Conservation (phyloP, 768 basidiomycete genomes). For the Rhizopogon rudus region DNA sequence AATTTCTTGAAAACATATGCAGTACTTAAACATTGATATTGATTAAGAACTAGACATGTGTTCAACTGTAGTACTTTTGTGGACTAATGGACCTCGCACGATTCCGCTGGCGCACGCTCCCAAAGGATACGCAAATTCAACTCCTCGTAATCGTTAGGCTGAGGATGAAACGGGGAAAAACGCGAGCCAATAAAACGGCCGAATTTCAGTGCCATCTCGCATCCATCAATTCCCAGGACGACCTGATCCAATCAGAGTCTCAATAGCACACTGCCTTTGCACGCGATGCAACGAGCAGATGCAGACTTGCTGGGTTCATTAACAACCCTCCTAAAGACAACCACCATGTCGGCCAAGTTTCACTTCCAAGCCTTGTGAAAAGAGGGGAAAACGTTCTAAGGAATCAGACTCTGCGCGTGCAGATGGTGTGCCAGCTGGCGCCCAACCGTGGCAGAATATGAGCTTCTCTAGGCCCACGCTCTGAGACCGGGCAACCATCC, state of each 20-base stretch:
- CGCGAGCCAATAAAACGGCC: neutral
- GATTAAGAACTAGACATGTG: too few species aligned
- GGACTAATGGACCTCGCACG: too few species aligned
- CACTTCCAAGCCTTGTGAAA: neutral
- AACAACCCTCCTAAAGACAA: neutral
- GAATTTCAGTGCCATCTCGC: neutral
- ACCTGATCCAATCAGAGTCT: conserved; percentile 17
- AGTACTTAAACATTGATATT: too few species aligned
- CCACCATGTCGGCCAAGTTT: neutral
- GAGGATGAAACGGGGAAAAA: too few species aligned
- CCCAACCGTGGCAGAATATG: conserved; percentile 29
- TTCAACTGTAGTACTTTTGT: too few species aligned
- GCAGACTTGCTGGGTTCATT: conserved; percentile 10
- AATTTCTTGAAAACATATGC: too few species aligned
- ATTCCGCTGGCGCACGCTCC: too few species aligned
- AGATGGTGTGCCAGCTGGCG: conserved; percentile 12
- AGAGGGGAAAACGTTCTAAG: neutral
- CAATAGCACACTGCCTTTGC: conserved; percentile 24
- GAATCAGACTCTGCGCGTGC: conserved; percentile 4
- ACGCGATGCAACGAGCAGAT: conserved; percentile 8
- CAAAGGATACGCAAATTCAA: too few species aligned
- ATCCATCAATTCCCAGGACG: neutral
- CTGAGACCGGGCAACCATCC: conserved; percentile 11
- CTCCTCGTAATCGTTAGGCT: too few species aligned
- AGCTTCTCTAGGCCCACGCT: conserved; percentile 25